These are phyloP conservation scores for Torrubiella hemipterigena DNA, from an alignment of 2,329 filamentous ascomycete genomes.

Conservation along the genomic window DNA sequence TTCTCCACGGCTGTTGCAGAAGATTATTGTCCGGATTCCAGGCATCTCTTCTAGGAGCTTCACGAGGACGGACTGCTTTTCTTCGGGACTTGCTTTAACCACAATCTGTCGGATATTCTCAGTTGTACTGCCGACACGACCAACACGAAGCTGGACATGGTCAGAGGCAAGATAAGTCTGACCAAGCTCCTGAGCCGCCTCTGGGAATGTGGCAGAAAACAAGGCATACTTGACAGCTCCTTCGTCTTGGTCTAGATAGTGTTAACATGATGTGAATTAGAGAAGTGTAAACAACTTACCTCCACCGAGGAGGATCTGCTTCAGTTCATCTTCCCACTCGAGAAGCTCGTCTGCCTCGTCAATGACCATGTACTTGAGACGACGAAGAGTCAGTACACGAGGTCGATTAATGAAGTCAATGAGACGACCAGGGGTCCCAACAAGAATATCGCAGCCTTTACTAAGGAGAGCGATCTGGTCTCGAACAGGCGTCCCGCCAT, in stretches of 20 bases:
- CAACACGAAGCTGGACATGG: constrained; percentile 72
- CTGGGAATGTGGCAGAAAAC: constrained; percentile 93
- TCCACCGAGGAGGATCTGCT: constrained; percentile 65
- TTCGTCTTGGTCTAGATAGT: constrained; percentile 57
- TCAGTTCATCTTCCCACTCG: constrained; percentile 65
- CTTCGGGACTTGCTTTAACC: constrained; percentile 48
- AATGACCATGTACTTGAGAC: constrained; percentile 71
- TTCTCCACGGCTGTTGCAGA: constrained; percentile 69
- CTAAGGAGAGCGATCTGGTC: constrained; percentile 62
- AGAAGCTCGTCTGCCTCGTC: constrained; percentile 96
- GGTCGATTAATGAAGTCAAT: constrained; percentile 70
- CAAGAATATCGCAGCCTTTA: constrained; percentile 79
- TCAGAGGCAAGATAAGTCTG: constrained; percentile 61
- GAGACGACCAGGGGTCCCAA: constrained; percentile 80
- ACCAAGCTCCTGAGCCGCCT: constrained; percentile 63
- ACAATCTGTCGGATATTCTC: constrained; percentile 72
- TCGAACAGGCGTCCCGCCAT: constrained; percentile 66
- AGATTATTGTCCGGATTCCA: constrained; percentile 74
- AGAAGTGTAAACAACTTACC: constrained; percentile 41
- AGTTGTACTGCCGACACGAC: constrained; percentile 74
- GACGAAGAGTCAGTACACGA: constrained; percentile 55
- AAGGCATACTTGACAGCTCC: constrained; percentile 61
- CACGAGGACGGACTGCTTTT: constrained; percentile 60
- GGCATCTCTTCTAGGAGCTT: constrained; percentile 60
- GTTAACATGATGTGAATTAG: constrained; percentile 13